Base-by-base conservation (phyloP, 1,139 yeast genomes). In the Blastobotrys proliferans region DNA sequence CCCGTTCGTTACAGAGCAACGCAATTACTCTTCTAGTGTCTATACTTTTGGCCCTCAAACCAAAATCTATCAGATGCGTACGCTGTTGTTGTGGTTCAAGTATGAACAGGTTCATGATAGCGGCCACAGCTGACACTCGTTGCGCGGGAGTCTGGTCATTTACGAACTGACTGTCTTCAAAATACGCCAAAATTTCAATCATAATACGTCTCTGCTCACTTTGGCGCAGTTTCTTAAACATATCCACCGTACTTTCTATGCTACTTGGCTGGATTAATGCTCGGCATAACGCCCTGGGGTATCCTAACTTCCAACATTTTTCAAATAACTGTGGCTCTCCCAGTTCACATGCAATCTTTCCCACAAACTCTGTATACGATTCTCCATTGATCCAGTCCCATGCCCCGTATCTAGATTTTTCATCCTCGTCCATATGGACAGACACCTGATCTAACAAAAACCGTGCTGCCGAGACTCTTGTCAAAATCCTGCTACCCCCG, bases 401-500 rank as follows among this genome's bases (percentile, higher is more conserved):
- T 10, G 27, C 20, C 2, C 38, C 37, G 16, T 42, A 47, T 18
- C 44, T 17, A 14, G 10, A 11, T 9, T 13, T 10, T 10, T 41
- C 48, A 3, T 20, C 32, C 3, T 20, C 21, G 9, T 43, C 9
- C 31, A 47, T 20, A 13, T 40, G 45, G 17, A 35, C 27, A 6
- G 25, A 25, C 14, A 41, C 37, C 35, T 41, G 41, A 21, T 41
- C 34, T 10, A 47, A 19, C 34, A 41, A 27, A 38, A 41, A 47
- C 9, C 40, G 28, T 2, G 52, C 55, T 30, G 37, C 29, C 3
- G 52, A 35, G n/a, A 53, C n/a, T 8, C 45, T 30, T 11, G 46
- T 31, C 11, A 46, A 35, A 1, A 53, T 37, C 29, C 45, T 41
- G 35, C 57, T 52, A 1, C 57, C 57, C 16, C 40, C 47, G 22